phyloP scores from a whole-genome alignment of 2,329 filamentous ascomycete genomes.

The Thielaviopsis ethacetica region DNA sequence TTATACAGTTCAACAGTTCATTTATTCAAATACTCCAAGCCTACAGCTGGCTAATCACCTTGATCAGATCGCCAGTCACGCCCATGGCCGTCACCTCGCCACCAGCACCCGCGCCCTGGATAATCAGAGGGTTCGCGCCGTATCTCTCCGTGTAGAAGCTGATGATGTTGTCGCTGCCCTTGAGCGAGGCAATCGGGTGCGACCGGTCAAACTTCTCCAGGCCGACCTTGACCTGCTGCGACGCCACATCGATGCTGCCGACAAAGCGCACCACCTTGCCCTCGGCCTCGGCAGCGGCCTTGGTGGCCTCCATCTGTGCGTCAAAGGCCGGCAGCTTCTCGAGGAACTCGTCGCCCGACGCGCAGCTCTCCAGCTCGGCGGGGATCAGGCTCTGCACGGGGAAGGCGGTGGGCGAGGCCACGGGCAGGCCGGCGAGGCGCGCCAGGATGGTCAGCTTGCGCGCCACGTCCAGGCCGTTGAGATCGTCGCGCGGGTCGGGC shows the following conservation, averaged over 20 bases:
- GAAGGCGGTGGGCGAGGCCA: constrained; percentile 75
- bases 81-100: constrained; percentile 97
- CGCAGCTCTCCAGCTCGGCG: constrained; percentile 60
- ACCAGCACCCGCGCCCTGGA: constrained; percentile 87
- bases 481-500: constrained; percentile 70
- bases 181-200: constrained; percentile 82
- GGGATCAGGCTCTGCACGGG: constrained; percentile 90
- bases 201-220: constrained; percentile 76
- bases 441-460: constrained; percentile 91
- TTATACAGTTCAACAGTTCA: no score
- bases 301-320: constrained; percentile 73
- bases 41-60: constrained; percentile 60
- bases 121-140: constrained; percentile 74
- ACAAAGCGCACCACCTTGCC: constrained; percentile 92
- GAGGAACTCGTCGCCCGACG: constrained; percentile 75
- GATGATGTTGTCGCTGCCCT: constrained; percentile 98
- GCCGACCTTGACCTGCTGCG: constrained; percentile 74
- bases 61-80: constrained; percentile 82
- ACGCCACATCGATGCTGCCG: constrained; percentile 75
- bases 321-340: constrained; percentile 67
- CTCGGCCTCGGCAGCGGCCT: constrained; percentile 66
- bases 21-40: no score
- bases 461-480: constrained; percentile 84
- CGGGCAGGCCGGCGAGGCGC: constrained; percentile 62
- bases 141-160: constrained; percentile 97